phyloP scores from a whole-genome alignment of 2,329 filamentous ascomycete genomes.

The Clarireedia monteithiana region DNA sequence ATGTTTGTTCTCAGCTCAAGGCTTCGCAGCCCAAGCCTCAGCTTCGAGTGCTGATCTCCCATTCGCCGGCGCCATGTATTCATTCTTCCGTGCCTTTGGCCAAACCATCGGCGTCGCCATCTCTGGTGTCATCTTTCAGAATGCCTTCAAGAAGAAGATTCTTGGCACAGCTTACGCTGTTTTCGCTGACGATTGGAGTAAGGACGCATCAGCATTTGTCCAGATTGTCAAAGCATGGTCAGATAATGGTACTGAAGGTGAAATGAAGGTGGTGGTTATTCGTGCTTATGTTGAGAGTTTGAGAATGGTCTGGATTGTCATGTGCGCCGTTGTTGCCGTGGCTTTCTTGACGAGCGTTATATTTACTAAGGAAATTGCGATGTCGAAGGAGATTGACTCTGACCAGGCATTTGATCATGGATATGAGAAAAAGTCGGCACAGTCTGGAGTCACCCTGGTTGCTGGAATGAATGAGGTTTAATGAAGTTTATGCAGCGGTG shows the following conservation, averaged over 20 bases:
- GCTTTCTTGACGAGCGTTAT: conserved; percentile 30
- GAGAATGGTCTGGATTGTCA: conserved; percentile 21
- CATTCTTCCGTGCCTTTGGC: conserved; percentile 57
- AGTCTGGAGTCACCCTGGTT: too few relatives aligned
- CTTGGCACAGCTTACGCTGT: conserved; percentile 11
- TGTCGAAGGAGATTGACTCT: conserved; percentile 43
- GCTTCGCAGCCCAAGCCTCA: conserved; percentile 54
- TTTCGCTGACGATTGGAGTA: conserved; percentile 13
- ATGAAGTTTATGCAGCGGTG: too few relatives aligned
- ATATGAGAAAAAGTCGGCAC: not conserved
- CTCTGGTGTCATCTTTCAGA: conserved; percentile 62
- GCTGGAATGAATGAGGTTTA: too few relatives aligned
- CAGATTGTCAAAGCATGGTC: conserved; percentile 17
- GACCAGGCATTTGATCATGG: conserved; percentile 7
- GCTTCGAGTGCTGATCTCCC: conserved; percentile 47
- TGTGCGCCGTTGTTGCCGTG: conserved; percentile 17
- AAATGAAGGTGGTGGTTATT: conserved; percentile 9
- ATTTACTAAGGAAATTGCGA: conserved; percentile 36
- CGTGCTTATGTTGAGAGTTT: conserved; percentile 18
- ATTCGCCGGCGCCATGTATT: conserved; percentile 55
- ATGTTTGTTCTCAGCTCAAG: conserved; percentile 53
- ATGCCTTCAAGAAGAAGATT: conserved; percentile 33
- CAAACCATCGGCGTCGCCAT: conserved; percentile 32
- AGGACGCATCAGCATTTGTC: conserved; percentile 17
- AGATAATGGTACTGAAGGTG: conserved; percentile 5